A percentile compares a stretch with the other conserved stretches of the same genome.
phyloP scores from a whole-genome alignment of 2,329 filamentous ascomycete genomes.

The Cordyceps javanica region DNA sequence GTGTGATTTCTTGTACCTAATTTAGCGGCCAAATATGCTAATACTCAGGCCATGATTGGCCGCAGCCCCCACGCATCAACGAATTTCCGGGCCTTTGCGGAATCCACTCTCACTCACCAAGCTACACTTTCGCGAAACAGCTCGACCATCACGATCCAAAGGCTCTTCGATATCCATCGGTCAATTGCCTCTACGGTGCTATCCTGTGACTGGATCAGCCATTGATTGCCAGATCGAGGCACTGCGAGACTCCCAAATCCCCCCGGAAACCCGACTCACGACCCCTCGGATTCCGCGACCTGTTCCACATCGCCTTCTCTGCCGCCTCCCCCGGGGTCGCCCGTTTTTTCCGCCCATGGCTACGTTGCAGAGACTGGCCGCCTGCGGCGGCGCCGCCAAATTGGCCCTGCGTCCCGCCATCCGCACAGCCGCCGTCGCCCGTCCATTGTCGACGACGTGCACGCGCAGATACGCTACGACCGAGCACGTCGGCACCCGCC shows the following conservation, averaged over 20 bases:
- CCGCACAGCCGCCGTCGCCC: constrained; percentile 35
- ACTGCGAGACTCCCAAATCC: constrained; percentile 16
- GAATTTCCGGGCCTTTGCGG: constrained; percentile 9
- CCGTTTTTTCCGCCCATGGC: constrained; percentile 50
- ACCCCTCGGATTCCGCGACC: not conserved
- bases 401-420: constrained; percentile 47
- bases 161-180: constrained; percentile 8
- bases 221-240: constrained; percentile 15
- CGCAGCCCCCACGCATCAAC: constrained; percentile 10
- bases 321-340: constrained; percentile 22
- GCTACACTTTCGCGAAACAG: constrained; percentile 13
- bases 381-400: constrained; percentile 60
- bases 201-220: constrained; percentile 8
- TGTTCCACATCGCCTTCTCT: constrained; percentile 13
- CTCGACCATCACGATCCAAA: constrained; percentile 4
- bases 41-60: constrained; percentile 10
- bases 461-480: constrained; percentile 58
- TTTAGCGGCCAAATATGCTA: not conserved
- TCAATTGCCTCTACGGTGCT: constrained; percentile 11
- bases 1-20: not conserved
- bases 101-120: constrained; percentile 10
- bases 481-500: constrained; percentile 45
- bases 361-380: constrained; percentile 65
- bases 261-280: constrained; percentile 22
- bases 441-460: constrained; percentile 61